phyloP scores from a whole-genome alignment of 257 asterid genomes.

The Nicotiana tabacum region DNA sequence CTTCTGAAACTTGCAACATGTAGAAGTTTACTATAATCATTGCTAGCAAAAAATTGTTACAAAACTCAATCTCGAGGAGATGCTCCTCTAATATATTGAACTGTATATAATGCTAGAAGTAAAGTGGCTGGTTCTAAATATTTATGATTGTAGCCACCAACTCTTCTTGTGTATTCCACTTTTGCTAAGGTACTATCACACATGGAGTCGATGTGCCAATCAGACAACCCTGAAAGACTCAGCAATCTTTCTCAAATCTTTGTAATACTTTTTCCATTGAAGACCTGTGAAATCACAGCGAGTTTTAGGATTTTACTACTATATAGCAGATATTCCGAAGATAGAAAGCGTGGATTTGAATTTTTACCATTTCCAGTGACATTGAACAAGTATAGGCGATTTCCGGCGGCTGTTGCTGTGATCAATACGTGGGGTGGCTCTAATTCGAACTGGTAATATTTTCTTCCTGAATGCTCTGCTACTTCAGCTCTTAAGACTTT shows the following conservation, averaged over 20 bases:
- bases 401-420: conserved; percentile 96
- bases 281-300: conserved; percentile 54
- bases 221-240: conserved; percentile 76
- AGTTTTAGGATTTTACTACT: not conserved
- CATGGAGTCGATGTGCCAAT: conserved; percentile 2
- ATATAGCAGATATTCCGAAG: conserved; percentile 1
- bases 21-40: not conserved
- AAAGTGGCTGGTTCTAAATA: not conserved
- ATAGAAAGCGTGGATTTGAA: not conserved
- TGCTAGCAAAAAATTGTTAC: not conserved
- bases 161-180: not conserved
- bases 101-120: not conserved
- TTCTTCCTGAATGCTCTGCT: conserved; percentile 63
- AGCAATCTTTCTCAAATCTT: conserved; percentile 74
- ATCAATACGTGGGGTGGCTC: conserved; percentile 90
- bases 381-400: conserved; percentile 81
- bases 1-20: not conserved
- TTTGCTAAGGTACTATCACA: not conserved
- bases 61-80: conserved; percentile 2
- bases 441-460: conserved; percentile 81
- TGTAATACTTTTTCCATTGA: conserved; percentile 92
- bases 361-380: conserved; percentile 74
- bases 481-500: conserved; percentile 66
- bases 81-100: not conserved
- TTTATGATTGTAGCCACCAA: not conserved